A percentile compares a stretch with the other conserved stretches of the same genome.
These are phyloP conservation scores for Theobroma cacao DNA, from an alignment of 345 rosid genomes.

Conservation along the genomic window DNA sequence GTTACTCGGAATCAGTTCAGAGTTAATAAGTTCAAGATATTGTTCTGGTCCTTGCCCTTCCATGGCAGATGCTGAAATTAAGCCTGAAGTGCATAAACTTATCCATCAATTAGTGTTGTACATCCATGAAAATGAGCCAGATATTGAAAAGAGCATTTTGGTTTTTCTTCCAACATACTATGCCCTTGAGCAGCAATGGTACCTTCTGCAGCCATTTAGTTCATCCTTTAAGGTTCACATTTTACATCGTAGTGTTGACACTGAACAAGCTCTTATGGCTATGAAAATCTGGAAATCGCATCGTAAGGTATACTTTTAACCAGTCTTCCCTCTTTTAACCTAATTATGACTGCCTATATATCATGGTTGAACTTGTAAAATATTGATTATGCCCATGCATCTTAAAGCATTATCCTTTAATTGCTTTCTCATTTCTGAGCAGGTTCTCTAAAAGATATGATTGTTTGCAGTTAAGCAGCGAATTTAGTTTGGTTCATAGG, in stretches of 20 bases:
- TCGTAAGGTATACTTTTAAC: slow-evolving; percentile 64
- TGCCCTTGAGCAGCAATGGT: slow-evolving; percentile 83
- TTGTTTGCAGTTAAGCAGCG: neutral
- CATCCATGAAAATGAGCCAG: slow-evolving; percentile 74
- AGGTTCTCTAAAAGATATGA: neutral
- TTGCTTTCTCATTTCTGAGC: neutral
- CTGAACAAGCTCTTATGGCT: slow-evolving; percentile 78
- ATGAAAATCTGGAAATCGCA: slow-evolving; percentile 84
- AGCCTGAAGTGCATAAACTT: slow-evolving; percentile 69
- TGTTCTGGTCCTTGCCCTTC: slow-evolving; percentile 67
- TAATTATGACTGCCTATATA: neutral
- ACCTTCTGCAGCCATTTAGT: slow-evolving; percentile 50
- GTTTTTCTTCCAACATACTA: slow-evolving; percentile 91
- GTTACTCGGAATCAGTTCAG: slow-evolving; percentile 55
- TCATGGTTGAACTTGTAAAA: neutral
- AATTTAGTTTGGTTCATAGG: neutral
- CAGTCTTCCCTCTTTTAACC: slow-evolving; percentile 2
- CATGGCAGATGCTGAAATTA: slow-evolving; percentile 55
- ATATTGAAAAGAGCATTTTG: slow-evolving; percentile 84
- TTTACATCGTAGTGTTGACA: slow-evolving; percentile 82
- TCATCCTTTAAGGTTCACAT: slow-evolving; percentile 76
- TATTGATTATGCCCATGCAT: neutral
- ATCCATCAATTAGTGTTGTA: slow-evolving; percentile 66
- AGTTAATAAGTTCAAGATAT: slow-evolving; percentile 35
- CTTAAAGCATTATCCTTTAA: neutral